Evolutionary conservation across 192 early-diverging fungal genomes (phyloP), one percentile per base, ranked within the genome.

Genomic region (Dissophora ornata): DNA sequence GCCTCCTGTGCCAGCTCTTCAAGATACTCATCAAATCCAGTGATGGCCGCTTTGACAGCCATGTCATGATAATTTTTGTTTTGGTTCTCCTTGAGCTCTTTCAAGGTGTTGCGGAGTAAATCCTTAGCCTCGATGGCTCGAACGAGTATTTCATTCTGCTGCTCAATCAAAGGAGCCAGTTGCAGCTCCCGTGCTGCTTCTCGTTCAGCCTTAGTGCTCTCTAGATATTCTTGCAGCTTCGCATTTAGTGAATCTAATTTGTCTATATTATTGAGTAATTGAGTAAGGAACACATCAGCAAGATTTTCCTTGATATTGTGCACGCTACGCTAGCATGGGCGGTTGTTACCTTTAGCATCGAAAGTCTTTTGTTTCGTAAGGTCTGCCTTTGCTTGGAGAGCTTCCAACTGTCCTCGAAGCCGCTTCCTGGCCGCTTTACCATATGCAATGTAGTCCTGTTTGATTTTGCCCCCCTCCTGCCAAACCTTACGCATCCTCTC

Each of bases 51-150:
- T 28, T 87, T 83, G 9, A 93, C 91, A 16, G 90, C 91, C 49
- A 82, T 77, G 56, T 94, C 92, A 61, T 90, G 88, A 61, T 84
- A 92, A 58, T 94, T 91, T 36, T 86, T 82, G 79, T 94, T 92
- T 36, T 91, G 89, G 46, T 83, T 83, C 10, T 65, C 71, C 59
- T 90, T 90, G 56, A 94, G 55, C 19, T 83, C 82, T 8, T 74
- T 54, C 38, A 89, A 33, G 40, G 83, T 77, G 0, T 32, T 49
- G 5, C 79, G 51, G 22, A 87, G 69, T 15, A 69, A 38, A 28
- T 69, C 45, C 1, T 82, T 42, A 41, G 82, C 51, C 1, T 78
- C 68, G 18, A 57, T 80, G 10, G 81, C 61, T 13, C 40, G 49
- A 0, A 32, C 29, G 4, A 82, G 25, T 33, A 64, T 62, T 24